Base-by-base conservation (phyloP, 345 rosid species). In the Citrus cavaleriei region DNA sequence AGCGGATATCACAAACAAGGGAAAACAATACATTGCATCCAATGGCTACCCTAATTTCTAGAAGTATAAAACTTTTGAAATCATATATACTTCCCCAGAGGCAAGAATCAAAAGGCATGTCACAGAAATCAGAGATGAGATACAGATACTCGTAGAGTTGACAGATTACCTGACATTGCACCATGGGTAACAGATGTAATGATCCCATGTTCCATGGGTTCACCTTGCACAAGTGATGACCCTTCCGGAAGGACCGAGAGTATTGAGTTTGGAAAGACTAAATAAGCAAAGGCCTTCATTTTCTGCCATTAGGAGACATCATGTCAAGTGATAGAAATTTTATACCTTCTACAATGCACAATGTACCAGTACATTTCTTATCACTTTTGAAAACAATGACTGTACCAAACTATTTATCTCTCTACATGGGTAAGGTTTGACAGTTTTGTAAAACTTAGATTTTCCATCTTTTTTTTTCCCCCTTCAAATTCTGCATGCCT, bases 151-250 rank as follows among this genome's bases (percentile, higher is more conserved):
- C 46, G 24, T 55, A 8, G 65, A 63, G 30, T 72, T 49, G 4
- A 75, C 65, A 80, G 32, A 4, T 46, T 91, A 93, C 98, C 99
- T 85, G 96, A 82, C 91, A 93, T 93, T 63, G 75, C 87, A 49
- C 97, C 97, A 55, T 89, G 83, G 30, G 97, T 92, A 65, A 91
- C 89, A 68, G 98, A 93, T 66, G 98, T 92, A 76, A 95, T 85
- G 81, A 93, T 81, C 77, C 95, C 97, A 77, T 89, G 88, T 76
- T 92, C 97, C 64, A 85, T 64, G 21, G 87, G 90, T 87, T 95
- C 92, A 58, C 90, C 88, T 77, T 78, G 81, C n/a, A 58, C 84
- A 27, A 78, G 81, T 21, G 81, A 74, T 76, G 89, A 86, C 61
- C 74, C 90, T 83, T 86, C 79, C 0, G 90, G 92, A 30, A 93